These are phyloP conservation scores for Cladorrhinum sp. DNA, from an alignment of 2,329 filamentous ascomycete species.

Conservation along the genomic window DNA sequence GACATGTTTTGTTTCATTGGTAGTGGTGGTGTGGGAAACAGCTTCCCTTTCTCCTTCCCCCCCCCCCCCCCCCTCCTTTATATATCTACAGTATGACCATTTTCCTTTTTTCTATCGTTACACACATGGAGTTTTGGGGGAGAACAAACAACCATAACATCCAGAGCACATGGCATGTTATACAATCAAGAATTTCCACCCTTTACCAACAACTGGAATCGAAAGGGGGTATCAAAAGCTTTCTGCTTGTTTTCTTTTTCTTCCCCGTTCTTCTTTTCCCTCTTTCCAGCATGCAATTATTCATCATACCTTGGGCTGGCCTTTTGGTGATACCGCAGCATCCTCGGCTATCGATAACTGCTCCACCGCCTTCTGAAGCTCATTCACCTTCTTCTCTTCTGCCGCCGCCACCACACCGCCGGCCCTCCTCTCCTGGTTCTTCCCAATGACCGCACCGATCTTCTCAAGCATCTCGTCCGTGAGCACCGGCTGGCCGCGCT, in stretches of 20 bases:
- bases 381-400: too few relatives aligned
- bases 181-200: not conserved
- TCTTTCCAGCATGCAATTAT: not conserved
- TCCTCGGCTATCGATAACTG: slow-evolving; percentile 21
- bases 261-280: not conserved
- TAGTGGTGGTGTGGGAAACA: too few relatives aligned
- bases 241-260: not conserved
- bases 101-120: not conserved
- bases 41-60: too few relatives aligned
- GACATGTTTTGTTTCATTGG: not conserved
- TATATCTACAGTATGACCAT: not conserved
- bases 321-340: slow-evolving; percentile 3
- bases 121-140: not conserved
- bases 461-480: slow-evolving; percentile 58
- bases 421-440: slow-evolving; percentile 35
- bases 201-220: not conserved
- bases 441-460: slow-evolving; percentile 60
- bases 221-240: slow-evolving; percentile 3
- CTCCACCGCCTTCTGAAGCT: slow-evolving; percentile 25
- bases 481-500: slow-evolving; percentile 54
- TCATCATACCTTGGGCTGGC: slow-evolving; percentile 18
- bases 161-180: not conserved
- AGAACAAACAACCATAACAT: not conserved
- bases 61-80: not conserved
- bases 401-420: slow-evolving; percentile 2